These are phyloP conservation scores for Xanthoconium purpureum DNA, from an alignment of 768 basidiomycete genomes.

Conservation along the genomic window DNA sequence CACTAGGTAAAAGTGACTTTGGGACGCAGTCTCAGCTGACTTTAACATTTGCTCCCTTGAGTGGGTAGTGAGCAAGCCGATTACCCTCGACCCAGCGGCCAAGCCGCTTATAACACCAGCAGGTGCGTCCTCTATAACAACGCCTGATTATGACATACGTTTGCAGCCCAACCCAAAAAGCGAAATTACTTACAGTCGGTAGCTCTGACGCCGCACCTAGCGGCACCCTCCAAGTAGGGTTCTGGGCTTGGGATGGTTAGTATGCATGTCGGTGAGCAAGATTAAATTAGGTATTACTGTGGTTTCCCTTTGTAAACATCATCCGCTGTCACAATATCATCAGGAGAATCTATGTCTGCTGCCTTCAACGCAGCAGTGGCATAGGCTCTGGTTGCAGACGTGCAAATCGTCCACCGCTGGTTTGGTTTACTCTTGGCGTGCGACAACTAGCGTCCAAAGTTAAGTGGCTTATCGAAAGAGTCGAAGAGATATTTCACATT, in stretches of 20 bases:
- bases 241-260: slow-evolving; percentile 55
- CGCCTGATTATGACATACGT: slow-evolving; percentile 41
- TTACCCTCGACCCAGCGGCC: slow-evolving; percentile 78
- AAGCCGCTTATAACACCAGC: slow-evolving; percentile 77
- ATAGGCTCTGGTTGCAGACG: slow-evolving; percentile 76
- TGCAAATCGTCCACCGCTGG: slow-evolving; percentile 84
- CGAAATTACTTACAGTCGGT: slow-evolving; percentile 19
- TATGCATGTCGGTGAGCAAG: neutral
- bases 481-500: slow-evolving; percentile 37
- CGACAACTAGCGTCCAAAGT: slow-evolving; percentile 26
- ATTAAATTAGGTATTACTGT: slow-evolving; percentile 36
- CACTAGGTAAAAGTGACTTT: slow-evolving; percentile 51
- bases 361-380: slow-evolving; percentile 67
- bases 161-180: neutral
- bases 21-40: slow-evolving; percentile 45
- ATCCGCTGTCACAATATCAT: slow-evolving; percentile 78
- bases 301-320: slow-evolving; percentile 85
- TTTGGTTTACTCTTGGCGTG: slow-evolving; percentile 39
- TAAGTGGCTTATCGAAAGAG: neutral
- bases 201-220: slow-evolving; percentile 61
- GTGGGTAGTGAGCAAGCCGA: slow-evolving; percentile 84
- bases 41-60: slow-evolving; percentile 63
- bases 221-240: slow-evolving; percentile 85
- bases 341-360: slow-evolving; percentile 65
- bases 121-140: slow-evolving; percentile 93